Evolutionary conservation across 1,284 basidiomycete species (phyloP), one percentile per base, ranked within the genome.

Genomic region (Cutaneotrichosporon spelunceum): DNA sequence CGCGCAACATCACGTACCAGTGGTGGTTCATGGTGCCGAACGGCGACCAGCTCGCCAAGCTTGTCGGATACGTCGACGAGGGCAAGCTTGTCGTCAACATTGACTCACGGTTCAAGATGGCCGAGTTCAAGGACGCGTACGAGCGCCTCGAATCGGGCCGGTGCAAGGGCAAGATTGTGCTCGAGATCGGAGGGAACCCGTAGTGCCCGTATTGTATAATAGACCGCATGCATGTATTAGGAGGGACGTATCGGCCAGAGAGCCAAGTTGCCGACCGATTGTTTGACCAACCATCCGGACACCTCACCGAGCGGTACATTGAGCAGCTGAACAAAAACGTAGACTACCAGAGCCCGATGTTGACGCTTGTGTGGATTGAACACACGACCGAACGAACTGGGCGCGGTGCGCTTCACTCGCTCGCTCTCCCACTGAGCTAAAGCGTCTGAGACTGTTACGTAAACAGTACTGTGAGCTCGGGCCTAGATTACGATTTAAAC

Each of bases 151-250:
- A 68, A 56, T 57, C 52, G 29, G 42, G 50, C 21, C 24, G 65
- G 23, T 30, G 48, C 10, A 68, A 68, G 65, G 67, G 67, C 62
- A 68, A 68, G 67, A 36, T 68, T 7, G n/a, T 47, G n/a, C 14
- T 36, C 45, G 45, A 34, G 45, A 26, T 49, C 11, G 49, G 14
- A 10, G 49, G 29, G 3, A 29, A n/a, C 49, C 14, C 19, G 44
- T 45, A 45, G 44, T 21, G n/a, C 8, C n/a, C 9, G 39, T 42
- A 16, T 10, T 42, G 39, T 42, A n/a, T n/a, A n/a, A n/a, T n/a
- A n/a, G n/a, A n/a, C n/a, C n/a, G n/a, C n/a, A n/a, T n/a, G 14
- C 14, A 16, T 42, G n/a, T 42, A 7, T 19, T 7, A 42, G n/a
- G n/a, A n/a, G n/a, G n/a, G n/a, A n/a, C n/a, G n/a, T n/a, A n/a